phyloP scores from a whole-genome alignment of 2,329 filamentous ascomycete species.

The Beauveria sp. region DNA sequence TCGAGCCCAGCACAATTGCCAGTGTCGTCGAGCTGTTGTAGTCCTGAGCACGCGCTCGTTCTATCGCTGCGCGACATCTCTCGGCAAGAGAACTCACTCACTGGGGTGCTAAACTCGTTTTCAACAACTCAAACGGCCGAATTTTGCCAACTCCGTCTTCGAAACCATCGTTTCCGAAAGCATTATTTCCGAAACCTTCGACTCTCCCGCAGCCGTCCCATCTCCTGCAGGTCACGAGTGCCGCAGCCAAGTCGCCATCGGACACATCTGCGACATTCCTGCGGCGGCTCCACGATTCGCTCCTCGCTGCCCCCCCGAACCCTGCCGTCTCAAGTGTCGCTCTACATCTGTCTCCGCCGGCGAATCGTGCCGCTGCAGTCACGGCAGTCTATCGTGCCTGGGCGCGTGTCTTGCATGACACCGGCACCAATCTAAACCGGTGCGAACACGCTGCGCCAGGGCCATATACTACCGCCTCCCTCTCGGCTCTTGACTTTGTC shows the following conservation, averaged over 20 bases:
- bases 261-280: slow-evolving; percentile 11
- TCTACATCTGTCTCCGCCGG: neutral
- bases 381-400: neutral
- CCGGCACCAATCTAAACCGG: neutral
- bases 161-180: neutral
- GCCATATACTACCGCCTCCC: neutral
- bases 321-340: neutral
- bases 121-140: neutral
- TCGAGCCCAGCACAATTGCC: neutral
- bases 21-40: neutral
- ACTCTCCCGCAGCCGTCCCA: neutral
- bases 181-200: neutral
- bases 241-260: neutral
- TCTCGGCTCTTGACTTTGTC: neutral
- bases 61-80: neutral
- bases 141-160: neutral
- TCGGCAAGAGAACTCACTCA: neutral
- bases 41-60: neutral
- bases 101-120: neutral
- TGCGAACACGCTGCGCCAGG: neutral
- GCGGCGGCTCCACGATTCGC: slow-evolving; percentile 7
- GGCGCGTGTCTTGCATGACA: neutral
- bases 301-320: neutral
- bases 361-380: neutral
- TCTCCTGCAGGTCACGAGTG: neutral